Percentiles rank a stretch among this genome's conserved stretches.
phyloP scores from a whole-genome alignment of 2,329 filamentous ascomycete genomes.

The Diaporthe sp. region DNA sequence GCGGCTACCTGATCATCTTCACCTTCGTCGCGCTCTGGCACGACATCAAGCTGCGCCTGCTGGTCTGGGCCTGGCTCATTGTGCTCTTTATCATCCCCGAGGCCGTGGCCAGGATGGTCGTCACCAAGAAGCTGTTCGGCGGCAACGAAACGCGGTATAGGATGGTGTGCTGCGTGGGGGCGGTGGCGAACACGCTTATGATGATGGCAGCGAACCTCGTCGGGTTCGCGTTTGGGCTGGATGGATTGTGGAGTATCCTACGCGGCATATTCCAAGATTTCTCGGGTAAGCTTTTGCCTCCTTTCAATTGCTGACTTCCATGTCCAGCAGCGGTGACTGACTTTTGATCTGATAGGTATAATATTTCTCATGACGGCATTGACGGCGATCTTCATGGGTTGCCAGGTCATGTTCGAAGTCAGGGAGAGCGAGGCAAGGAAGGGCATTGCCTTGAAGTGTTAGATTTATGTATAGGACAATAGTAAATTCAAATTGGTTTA shows the following conservation, averaged over 20 bases:
- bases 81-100: conserved; percentile 95
- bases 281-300: conserved; percentile 65
- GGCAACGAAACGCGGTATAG: conserved; percentile 79
- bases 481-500: neutral
- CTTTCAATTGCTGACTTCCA: neutral
- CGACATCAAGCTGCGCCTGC: conserved; percentile 89
- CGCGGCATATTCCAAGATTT: conserved; percentile 81
- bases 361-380: conserved; percentile 81
- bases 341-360: conserved; percentile 64
- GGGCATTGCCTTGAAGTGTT: conserved; percentile 89
- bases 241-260: conserved; percentile 85
- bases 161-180: conserved; percentile 83
- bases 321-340: neutral
- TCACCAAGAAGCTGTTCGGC: conserved; percentile 81
- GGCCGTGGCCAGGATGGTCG: conserved; percentile 77
- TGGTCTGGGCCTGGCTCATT: conserved; percentile 98
- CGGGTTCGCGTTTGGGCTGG: conserved; percentile 92
- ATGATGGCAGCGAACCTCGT: conserved; percentile 97
- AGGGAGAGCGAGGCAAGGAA: conserved; percentile 85
- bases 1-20: conserved; percentile 88
- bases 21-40: conserved; percentile 99
- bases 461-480: conserved; percentile 34
- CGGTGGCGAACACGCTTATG: conserved; percentile 88
- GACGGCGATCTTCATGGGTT: conserved; percentile 82
- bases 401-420: conserved; percentile 97